These are phyloP conservation scores for Pseudozyma hubeiensis DNA, from an alignment of 1,284 basidiomycete species.

Conservation along the genomic window DNA sequence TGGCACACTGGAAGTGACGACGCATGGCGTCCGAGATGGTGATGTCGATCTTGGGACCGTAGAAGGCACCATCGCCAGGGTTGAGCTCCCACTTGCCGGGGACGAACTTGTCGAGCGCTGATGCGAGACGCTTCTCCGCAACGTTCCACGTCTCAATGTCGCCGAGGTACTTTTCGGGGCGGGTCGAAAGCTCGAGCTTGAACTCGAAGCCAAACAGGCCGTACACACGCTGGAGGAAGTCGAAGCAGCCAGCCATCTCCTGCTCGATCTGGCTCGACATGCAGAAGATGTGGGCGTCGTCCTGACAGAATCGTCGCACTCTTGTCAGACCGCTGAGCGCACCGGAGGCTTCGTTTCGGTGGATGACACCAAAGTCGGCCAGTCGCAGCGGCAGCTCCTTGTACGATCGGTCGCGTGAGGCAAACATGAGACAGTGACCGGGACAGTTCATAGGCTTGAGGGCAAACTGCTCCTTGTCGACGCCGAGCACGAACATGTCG, in stretches of 20 bases:
- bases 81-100: constrained; percentile 93
- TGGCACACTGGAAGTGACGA: constrained; percentile 93
- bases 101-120: constrained; percentile 86
- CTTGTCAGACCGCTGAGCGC: constrained; percentile 92
- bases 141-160: constrained; percentile 88
- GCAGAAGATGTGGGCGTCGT: constrained; percentile 97
- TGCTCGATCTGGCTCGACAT: constrained; percentile 90
- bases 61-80: constrained; percentile 89
- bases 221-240: constrained; percentile 91
- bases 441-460: constrained; percentile 99
- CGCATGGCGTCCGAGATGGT: constrained; percentile 92
- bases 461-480: constrained; percentile 83
- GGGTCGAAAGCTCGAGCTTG: constrained; percentile 92
- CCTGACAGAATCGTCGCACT: constrained; percentile 94
- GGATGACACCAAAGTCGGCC: constrained; percentile 98
- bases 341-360: constrained; percentile 95
- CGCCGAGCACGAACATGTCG: constrained; percentile 92
- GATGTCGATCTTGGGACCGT: constrained; percentile 86
- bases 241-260: constrained; percentile 88
- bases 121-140: constrained; percentile 89
- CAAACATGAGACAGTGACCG: constrained; percentile 96
- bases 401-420: constrained; percentile 91
- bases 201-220: constrained; percentile 98
- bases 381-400: constrained; percentile 95
- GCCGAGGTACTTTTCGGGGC: constrained; percentile 94